Conservation (phyloP, 805 yeast genomes). For the Nakazawaea pomicola region DNA sequence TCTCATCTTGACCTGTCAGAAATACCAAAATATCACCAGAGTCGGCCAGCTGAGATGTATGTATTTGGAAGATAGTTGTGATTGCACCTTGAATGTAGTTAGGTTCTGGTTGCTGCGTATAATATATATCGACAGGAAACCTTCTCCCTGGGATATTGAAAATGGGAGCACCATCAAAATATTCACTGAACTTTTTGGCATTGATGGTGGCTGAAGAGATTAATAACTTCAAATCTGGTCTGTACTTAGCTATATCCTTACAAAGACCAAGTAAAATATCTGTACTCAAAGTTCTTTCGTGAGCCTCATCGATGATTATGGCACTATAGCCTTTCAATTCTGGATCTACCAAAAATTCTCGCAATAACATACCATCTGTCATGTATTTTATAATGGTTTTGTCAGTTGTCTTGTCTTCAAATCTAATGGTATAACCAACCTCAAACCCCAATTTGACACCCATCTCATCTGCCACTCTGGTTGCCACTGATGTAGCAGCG, state of each 20-base stretch:
- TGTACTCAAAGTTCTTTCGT: constrained; percentile 91
- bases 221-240: constrained; percentile 69
- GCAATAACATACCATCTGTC: constrained; percentile 92
- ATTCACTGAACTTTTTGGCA: constrained; percentile 79
- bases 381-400: constrained; percentile 77
- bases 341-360: constrained; percentile 81
- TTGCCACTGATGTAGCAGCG: constrained; percentile 89
- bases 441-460: constrained; percentile 72
- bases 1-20: constrained; percentile 95
- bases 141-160: constrained; percentile 89
- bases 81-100: constrained; percentile 88
- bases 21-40: constrained; percentile 88
- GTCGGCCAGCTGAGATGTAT: constrained; percentile 48
- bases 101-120: constrained; percentile 82
- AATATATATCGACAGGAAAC: constrained; percentile 85
- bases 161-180: constrained; percentile 80
- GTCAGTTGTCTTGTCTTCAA: constrained; percentile 70
- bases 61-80: constrained; percentile 84
- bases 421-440: constrained; percentile 87
- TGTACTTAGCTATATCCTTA: constrained; percentile 56
- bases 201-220: constrained; percentile 95
- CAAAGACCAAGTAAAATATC: constrained; percentile 76
- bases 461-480: constrained; percentile 89
- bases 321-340: constrained; percentile 65
- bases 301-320: constrained; percentile 95